phyloP scores from a whole-genome alignment of 257 asterid species.

The Asclepias syriaca region DNA sequence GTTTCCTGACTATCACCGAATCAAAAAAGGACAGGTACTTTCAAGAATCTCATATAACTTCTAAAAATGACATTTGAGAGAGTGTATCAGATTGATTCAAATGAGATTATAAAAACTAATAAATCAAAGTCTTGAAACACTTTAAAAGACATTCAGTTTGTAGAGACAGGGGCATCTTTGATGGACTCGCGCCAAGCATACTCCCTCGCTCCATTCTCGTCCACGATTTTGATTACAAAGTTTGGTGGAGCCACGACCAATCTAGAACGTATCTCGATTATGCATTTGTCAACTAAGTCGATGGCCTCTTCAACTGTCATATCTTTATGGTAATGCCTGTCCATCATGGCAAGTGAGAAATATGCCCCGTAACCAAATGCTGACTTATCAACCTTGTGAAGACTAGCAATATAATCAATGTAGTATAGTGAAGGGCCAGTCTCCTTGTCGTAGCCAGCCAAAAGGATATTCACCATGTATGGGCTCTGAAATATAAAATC shows the following conservation, averaged over 20 bases:
- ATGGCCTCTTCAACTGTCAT: slow-evolving; percentile 88
- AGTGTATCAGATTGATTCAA: background rate
- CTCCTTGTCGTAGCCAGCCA: slow-evolving; percentile 93
- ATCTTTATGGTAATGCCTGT: slow-evolving; percentile 74
- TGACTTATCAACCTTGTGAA: slow-evolving; percentile 85
- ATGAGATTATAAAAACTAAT: background rate
- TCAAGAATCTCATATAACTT: background rate
- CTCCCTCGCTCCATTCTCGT: slow-evolving; percentile 80
- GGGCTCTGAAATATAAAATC: slow-evolving; percentile 52
- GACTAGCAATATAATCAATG: slow-evolving; percentile 78
- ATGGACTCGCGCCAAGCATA: slow-evolving; percentile 75
- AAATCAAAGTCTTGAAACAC: background rate
- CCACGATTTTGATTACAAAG: slow-evolving; percentile 87
- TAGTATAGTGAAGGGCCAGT: slow-evolving; percentile 81
- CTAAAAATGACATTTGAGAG: background rate
- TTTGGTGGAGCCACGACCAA: slow-evolving; percentile 89
- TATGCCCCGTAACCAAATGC: slow-evolving; percentile 95
- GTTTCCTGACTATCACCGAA: background rate
- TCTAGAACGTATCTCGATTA: slow-evolving; percentile 72
- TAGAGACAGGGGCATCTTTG: slow-evolving; percentile 43
- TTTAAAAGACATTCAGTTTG: slow-evolving; percentile 25
- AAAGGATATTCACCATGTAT: slow-evolving; percentile 69
- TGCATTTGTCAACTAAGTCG: slow-evolving; percentile 72
- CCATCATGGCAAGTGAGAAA: slow-evolving; percentile 91
- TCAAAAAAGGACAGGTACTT: background rate